Evolutionary conservation across 2,329 filamentous ascomycete genomes (phyloP).

Genomic region (Aspergillus fijiensis): DNA sequence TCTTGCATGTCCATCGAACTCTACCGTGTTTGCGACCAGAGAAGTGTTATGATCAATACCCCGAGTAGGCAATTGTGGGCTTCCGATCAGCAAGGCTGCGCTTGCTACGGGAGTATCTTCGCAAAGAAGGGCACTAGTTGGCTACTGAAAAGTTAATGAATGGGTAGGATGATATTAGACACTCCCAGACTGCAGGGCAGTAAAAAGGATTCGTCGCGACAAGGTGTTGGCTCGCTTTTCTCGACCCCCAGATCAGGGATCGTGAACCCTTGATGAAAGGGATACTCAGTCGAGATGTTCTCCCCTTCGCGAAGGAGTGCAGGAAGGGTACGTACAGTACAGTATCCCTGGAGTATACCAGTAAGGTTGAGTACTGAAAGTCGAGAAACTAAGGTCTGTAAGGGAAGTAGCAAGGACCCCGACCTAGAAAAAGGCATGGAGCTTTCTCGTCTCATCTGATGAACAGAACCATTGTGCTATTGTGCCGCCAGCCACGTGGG

Average conservation of each 20-base stretch:
- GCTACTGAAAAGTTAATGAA: neutral
- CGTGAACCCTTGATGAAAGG: neutral
- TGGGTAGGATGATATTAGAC: no score
- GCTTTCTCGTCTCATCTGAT: neutral
- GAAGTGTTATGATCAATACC: neutral
- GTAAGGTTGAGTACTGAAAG: neutral
- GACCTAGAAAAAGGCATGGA: no score
- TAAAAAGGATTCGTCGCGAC: neutral
- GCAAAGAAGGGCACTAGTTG: neutral
- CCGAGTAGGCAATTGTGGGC: neutral
- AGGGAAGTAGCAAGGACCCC: neutral
- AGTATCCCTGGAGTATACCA: neutral
- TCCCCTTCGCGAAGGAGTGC: neutral
- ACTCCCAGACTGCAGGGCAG: neutral
- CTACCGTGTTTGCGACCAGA: neutral
- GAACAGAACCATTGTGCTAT: neutral
- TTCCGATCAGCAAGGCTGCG: neutral
- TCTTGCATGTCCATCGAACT: neutral
- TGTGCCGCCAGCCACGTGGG: conserved; percentile 3
- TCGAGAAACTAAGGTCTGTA: neutral
- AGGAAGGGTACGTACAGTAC: neutral
- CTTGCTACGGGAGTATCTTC: neutral
- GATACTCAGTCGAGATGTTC: neutral
- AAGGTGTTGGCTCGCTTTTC: neutral
- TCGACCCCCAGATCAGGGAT: neutral